A percentile compares a stretch with the other conserved stretches of the same genome.
Evolutionary conservation across 768 basidiomycete genomes (phyloP).

Genomic region (Scleroderma citrinum): DNA sequence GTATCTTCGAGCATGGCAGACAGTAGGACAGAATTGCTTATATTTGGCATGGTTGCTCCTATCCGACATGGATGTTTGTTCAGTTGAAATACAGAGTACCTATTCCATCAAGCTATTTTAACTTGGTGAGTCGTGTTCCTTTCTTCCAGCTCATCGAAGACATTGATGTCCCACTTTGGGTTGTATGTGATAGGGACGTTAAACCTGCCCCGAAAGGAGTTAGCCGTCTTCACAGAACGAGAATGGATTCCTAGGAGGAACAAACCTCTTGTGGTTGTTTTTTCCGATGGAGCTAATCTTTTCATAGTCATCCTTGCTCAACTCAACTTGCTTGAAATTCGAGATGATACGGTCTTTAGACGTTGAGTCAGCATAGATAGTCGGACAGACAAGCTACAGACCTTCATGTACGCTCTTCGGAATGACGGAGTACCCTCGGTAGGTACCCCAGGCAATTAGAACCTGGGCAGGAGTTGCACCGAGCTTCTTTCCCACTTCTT

Average conservation of each 20-base stretch:
- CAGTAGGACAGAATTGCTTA: background rate
- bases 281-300: constrained; percentile 36
- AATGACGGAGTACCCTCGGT: constrained; percentile 76
- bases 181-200: constrained; percentile 60
- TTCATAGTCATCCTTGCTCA: constrained; percentile 64
- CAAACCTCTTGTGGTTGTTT: constrained; percentile 31
- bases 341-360: constrained; percentile 51
- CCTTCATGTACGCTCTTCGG: constrained; percentile 74
- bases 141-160: constrained; percentile 65
- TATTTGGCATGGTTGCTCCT: background rate
- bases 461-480: constrained; percentile 73
- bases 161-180: constrained; percentile 64
- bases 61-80: background rate
- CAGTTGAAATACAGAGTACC: no score
- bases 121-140: constrained; percentile 18
- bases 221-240: background rate
- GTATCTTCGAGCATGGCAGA: no score
- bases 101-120: background rate
- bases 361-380: background rate
- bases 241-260: background rate
- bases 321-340: constrained; percentile 72
- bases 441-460: constrained; percentile 72
- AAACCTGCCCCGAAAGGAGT: constrained; percentile 19
- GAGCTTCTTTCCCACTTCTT: constrained; percentile 56
- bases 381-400: constrained; percentile 14